Evolutionary conservation across 73 alveolate species (phyloP), one percentile per base, ranked within the genome.

Genomic region (Paramecium sonneborni): DNA sequence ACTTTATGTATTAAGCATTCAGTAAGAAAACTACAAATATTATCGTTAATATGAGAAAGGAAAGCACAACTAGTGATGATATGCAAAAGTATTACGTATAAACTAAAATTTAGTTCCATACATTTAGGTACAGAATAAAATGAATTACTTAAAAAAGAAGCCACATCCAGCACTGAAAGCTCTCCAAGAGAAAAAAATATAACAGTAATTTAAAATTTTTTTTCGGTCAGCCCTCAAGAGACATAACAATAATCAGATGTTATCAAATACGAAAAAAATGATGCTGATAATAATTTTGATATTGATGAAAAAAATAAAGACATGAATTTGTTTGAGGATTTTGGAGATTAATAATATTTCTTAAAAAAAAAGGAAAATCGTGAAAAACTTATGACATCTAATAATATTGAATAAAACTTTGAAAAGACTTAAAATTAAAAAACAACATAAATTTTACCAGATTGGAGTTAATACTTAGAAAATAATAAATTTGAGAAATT

Each of bases 401-500:
- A 52, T 52, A 52, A 0, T 52, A 52, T 52, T 20, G 68, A 52
- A 18, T 21, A 18, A 18, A 20, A 18, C 6, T 18, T 14, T 15
- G 68, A 1, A 52, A 52, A 21, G 32, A 14, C 8, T 15, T 52
- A 62, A 26, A 10, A 21, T 12, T 8, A 26, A 4, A 26, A 11
- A 62, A 62, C 24, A 4, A 0, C 3, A 12, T 32, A 26, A 62
- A 62, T 7, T 6, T 26, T 34, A 10, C 46, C 90, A 39, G 90
- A 79, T 41, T 79, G 90, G 90, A 39, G 76, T 23, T 10, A 44
- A 79, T 43, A 43, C 26, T 79, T 57, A 23, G 90, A 79, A 12
- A 79, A 79, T 79, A 76, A 76, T 11, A 79, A 79, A 79, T 79
- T 79, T 34, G 52, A 79, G 56, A 79, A 79, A 21, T 38, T 79